Base-by-base conservation (phyloP, 352 stramenopile species). In the Globisporangium paroecandrum region DNA sequence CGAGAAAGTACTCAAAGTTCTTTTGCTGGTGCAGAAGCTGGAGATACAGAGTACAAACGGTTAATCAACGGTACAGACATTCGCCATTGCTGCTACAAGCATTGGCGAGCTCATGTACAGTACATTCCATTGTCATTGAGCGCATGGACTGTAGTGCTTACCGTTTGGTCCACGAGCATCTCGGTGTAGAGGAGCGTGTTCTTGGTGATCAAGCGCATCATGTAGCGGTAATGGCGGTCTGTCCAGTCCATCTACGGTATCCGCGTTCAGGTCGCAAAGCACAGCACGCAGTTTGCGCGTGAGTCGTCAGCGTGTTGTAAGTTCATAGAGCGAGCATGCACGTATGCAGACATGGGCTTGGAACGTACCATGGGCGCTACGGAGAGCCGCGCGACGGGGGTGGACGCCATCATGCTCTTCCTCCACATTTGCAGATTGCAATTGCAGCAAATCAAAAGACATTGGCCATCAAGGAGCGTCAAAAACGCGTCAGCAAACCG, bases 161-260 rank as follows among this genome's bases (percentile, higher is more conserved):
- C 86, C 13, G 97, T 99, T 70, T 98, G 93, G 54, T 98, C 94
- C 47, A 98, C 95, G 24, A 99, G 89, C 98, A 99, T 99, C 83
- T 99, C 98, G 10, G 95, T 99, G 77, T 98, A 99, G 20, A 99
- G 75, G 41, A 98, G 73, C 24, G 96, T 99, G 54, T 81, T 75
- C 64, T 90, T 87, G 6, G 96, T 98, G 71, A 99, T 89, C 41
- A 98, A 85, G 12, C 97, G 89, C 69, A 98, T 91, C 69, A 99
- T 83, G 77, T 98, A 97, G 56, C 87, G 82, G 72, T 95, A 97
- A 79, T 99, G 95, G 47, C 93, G 89, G 82, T 99, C 97, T 1
- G 97, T 99, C 78, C 97, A 99, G 74, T 99, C 97, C 96, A 99
- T 99, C 97, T 96, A 32, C 29, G 1, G 29, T 32, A 49, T 38